phyloP scores from a whole-genome alignment of 495 filamentous ascomycete genomes.

The Lindgomyces ingoldianus region DNA sequence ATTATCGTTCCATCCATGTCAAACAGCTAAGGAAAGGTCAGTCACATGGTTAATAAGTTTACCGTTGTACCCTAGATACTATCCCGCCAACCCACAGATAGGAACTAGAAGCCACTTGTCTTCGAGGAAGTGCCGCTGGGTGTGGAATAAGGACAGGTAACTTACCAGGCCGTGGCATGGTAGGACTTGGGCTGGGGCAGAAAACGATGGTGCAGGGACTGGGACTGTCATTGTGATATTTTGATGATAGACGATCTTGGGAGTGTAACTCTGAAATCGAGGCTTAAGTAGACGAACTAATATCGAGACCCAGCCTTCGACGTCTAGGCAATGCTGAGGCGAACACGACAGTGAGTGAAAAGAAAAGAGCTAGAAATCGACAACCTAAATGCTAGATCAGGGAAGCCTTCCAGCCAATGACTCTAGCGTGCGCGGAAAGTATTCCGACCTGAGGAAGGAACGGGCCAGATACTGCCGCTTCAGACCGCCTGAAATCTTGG shows the following conservation, averaged over 20 bases:
- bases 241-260: neutral
- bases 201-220: constrained; percentile 49
- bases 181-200: constrained; percentile 59
- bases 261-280: neutral
- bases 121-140: neutral
- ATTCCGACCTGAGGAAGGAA: too few relatives aligned
- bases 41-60: neutral
- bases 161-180: constrained; percentile 66
- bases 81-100: neutral
- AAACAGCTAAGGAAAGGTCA: constrained; percentile 56
- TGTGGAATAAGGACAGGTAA: neutral
- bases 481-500: neutral
- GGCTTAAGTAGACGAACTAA: neutral
- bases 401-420: constrained; percentile 12
- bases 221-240: constrained; percentile 27
- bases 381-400: neutral
- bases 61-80: neutral
- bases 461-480: constrained; percentile 6
- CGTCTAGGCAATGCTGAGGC: neutral
- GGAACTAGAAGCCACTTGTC: neutral
- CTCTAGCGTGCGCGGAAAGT: neutral
- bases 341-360: neutral
- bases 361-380: neutral
- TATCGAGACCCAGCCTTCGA: neutral
- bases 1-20: constrained; percentile 90